Conservation (phyloP, 345 rosid species). For the Moringa oleifera region DNA sequence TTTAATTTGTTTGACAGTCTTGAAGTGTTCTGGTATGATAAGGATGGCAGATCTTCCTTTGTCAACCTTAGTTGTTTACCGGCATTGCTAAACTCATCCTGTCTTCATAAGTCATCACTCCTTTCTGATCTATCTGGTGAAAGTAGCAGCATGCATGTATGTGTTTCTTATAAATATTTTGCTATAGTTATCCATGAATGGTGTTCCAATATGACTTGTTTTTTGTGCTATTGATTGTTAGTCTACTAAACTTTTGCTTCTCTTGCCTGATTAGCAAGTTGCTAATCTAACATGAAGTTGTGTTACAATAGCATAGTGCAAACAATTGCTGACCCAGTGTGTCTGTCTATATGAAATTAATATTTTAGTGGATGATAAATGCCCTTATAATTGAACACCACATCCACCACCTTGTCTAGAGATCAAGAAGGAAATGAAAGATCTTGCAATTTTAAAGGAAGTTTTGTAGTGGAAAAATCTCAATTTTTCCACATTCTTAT, state of each 20-base stretch:
- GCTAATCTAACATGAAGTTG: not conserved
- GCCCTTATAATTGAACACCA: too few relatives aligned
- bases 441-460: too few relatives aligned
- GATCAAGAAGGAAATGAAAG: not conserved
- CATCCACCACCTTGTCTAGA: too few relatives aligned
- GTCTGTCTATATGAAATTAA: not conserved
- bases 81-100: constrained; percentile 76
- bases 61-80: constrained; percentile 80
- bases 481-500: too few relatives aligned
- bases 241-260: too few relatives aligned
- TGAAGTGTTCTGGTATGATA: constrained; percentile 68
- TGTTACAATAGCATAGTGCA: not conserved
- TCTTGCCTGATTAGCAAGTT: not conserved
- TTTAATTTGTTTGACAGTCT: constrained; percentile 44
- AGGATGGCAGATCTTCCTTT: constrained; percentile 48
- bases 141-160: constrained; percentile 41
- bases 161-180: constrained; percentile 3
- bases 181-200: not conserved
- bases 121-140: constrained; percentile 49
- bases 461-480: too few relatives aligned
- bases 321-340: too few relatives aligned
- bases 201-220: not conserved
- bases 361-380: too few relatives aligned
- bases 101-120: constrained; percentile 56
- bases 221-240: too few relatives aligned